phyloP scores from a whole-genome alignment of 805 yeast genomes.

The Wickerhamiella kurtzmanii region DNA sequence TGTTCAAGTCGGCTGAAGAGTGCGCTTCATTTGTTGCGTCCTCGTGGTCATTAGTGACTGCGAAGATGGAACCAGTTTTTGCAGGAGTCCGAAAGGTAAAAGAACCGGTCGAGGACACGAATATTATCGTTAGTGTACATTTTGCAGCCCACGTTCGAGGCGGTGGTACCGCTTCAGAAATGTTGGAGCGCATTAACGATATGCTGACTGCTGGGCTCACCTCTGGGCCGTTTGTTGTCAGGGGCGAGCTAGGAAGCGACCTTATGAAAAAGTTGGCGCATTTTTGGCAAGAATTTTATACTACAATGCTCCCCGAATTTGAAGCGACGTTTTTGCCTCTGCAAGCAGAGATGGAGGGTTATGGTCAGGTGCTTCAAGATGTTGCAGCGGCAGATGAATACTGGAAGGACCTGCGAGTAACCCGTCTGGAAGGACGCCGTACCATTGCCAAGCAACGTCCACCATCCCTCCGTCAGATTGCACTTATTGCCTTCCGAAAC shows the following conservation, averaged over 20 bases:
- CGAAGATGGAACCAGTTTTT: slow-evolving; percentile 35
- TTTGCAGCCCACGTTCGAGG: slow-evolving; percentile 29
- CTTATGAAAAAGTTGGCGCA: slow-evolving; percentile 23
- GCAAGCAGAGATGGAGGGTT: slow-evolving; percentile 36
- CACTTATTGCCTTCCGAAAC: slow-evolving; percentile 27
- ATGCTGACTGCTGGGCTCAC: slow-evolving; percentile 33
- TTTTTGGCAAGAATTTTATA: slow-evolving; percentile 46
- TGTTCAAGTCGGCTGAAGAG: slow-evolving; percentile 25
- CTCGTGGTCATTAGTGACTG: slow-evolving; percentile 36
- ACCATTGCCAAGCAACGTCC: not conserved
- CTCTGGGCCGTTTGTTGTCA: slow-evolving; percentile 14
- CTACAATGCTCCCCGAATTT: slow-evolving; percentile 42
- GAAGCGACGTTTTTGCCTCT: slow-evolving; percentile 51
- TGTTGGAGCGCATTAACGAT: slow-evolving; percentile 35
- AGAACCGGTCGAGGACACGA: slow-evolving; percentile 45
- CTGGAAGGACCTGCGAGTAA: slow-evolving; percentile 23
- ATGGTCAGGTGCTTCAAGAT: slow-evolving; percentile 27
- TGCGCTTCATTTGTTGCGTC: slow-evolving; percentile 31
- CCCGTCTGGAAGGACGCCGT: slow-evolving; percentile 3
- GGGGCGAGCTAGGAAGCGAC: slow-evolving; percentile 13
- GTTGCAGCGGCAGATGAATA: slow-evolving; percentile 27
- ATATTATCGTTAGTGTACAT: slow-evolving; percentile 33
- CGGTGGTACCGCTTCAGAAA: slow-evolving; percentile 26
- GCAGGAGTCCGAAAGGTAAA: slow-evolving; percentile 14
- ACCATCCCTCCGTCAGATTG: slow-evolving; percentile 21